Evolutionary conservation across 2,329 filamentous ascomycete genomes (phyloP).

Genomic region (Alternaria novae-zelandiae): DNA sequence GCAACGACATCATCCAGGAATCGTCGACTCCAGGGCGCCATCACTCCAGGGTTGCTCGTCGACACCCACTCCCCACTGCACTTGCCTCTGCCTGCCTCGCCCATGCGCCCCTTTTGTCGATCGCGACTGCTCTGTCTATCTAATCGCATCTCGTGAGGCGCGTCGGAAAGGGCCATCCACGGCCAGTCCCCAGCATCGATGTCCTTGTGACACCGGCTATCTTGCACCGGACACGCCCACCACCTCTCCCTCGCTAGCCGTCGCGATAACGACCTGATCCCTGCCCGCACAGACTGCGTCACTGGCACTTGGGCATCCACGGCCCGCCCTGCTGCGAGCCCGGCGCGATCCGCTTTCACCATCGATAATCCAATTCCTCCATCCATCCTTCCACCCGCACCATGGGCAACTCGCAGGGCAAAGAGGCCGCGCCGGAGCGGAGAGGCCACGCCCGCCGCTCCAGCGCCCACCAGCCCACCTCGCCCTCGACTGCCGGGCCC

Average conservation of each 20-base stretch:
- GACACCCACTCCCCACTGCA: conserved; percentile 8
- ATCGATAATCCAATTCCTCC: conserved; percentile 9
- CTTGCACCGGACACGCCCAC: conserved; percentile 24
- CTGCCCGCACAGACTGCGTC: conserved; percentile 17
- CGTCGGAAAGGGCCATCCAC: conserved; percentile 11
- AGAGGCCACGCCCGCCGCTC: conserved; percentile 43
- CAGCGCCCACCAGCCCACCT: conserved; percentile 40
- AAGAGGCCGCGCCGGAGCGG: conserved; percentile 51
- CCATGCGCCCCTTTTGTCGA: conserved; percentile 17
- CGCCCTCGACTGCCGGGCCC: conserved; percentile 36
- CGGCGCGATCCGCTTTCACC: conserved; percentile 25
- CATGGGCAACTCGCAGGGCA: conserved; percentile 58
- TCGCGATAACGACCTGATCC: conserved; percentile 21
- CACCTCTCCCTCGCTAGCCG: conserved; percentile 19
- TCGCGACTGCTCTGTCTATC: conserved; percentile 19
- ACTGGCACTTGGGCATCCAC: conserved; percentile 25
- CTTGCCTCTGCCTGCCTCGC: conserved; percentile 9
- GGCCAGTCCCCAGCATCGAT: conserved; percentile 34
- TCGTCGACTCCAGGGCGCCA: conserved; percentile 10
- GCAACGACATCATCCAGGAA: conserved; percentile 33
- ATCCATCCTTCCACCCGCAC: conserved; percentile 13
- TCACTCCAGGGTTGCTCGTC: conserved; percentile 25
- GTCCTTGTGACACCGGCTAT: conserved; percentile 49
- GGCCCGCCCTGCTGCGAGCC: conserved; percentile 20
- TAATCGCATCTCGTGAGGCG: conserved; percentile 21